These are phyloP conservation scores for Fusarium sulawesiense DNA, from an alignment of 2,329 filamentous ascomycete genomes.

Conservation along the genomic window DNA sequence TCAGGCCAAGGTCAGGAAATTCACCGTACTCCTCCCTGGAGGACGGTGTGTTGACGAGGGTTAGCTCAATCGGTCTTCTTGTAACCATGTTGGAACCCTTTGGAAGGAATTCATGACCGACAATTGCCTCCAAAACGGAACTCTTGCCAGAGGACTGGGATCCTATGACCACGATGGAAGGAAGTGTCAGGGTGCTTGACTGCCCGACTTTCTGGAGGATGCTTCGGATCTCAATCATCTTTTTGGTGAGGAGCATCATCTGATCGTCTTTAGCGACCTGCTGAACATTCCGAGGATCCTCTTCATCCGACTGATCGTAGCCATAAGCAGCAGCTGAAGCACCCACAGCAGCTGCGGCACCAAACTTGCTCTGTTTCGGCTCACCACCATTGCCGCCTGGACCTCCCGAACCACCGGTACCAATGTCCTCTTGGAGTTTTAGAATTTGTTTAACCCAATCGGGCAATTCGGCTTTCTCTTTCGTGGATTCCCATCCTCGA, in stretches of 20 bases:
- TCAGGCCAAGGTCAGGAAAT: slow-evolving; percentile 90
- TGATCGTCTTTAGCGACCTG: slow-evolving; percentile 89
- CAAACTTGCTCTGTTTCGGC: slow-evolving; percentile 70
- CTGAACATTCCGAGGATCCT: slow-evolving; percentile 70
- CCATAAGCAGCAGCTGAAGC: slow-evolving; percentile 83
- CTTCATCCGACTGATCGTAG: slow-evolving; percentile 74
- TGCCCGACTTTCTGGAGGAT: slow-evolving; percentile 93
- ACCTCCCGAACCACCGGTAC: slow-evolving; percentile 62
- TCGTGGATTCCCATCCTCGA: slow-evolving; percentile 85
- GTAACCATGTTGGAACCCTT: slow-evolving; percentile 99
- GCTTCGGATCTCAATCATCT: slow-evolving; percentile 98
- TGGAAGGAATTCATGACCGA: slow-evolving; percentile 96
- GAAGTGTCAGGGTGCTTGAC: slow-evolving; percentile 86
- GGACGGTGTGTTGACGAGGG: slow-evolving; percentile 92
- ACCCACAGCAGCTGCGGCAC: slow-evolving; percentile 72
- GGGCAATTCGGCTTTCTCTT: slow-evolving; percentile 74
- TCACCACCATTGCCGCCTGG: slow-evolving; percentile 58
- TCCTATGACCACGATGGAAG: slow-evolving; percentile 98
- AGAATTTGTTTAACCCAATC: slow-evolving; percentile 85
- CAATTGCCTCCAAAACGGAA: slow-evolving; percentile 95
- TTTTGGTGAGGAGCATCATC: slow-evolving; percentile 99
- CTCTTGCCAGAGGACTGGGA: slow-evolving; percentile 99
- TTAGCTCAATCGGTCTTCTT: slow-evolving; percentile 92
- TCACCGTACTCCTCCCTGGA: slow-evolving; percentile 92
- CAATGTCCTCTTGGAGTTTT: slow-evolving; percentile 69